phyloP scores from a whole-genome alignment of 2,329 filamentous ascomycete species.

The Colletotrichum limetticola region DNA sequence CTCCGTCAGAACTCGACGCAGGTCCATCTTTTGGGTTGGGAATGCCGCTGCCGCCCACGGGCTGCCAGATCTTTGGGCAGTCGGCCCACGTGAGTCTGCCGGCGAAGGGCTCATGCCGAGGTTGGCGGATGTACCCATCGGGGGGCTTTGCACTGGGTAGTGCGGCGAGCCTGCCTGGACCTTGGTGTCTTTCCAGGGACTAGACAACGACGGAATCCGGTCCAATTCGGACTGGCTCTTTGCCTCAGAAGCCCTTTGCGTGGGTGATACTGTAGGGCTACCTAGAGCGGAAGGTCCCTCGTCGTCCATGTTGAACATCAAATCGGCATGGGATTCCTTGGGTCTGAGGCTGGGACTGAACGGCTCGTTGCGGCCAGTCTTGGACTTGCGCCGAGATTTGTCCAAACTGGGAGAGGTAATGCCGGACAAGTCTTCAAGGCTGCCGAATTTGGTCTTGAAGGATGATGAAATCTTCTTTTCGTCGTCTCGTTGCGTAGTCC shows the following conservation, averaged over 20 bases:
- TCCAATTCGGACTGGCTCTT: slow-evolving; percentile 11
- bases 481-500: slow-evolving; percentile 69
- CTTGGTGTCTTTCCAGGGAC: slow-evolving; percentile 51
- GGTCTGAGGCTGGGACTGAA: slow-evolving; percentile 75
- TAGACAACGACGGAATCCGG: slow-evolving; percentile 41
- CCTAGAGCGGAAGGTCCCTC: slow-evolving; percentile 58
- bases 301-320: slow-evolving; percentile 97
- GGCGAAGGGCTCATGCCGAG: slow-evolving; percentile 2
- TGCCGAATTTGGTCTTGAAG: slow-evolving; percentile 68
- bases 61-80: slow-evolving; percentile 40
- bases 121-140: background rate
- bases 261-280: slow-evolving; percentile 40
- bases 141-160: slow-evolving; percentile 13
- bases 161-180: slow-evolving; percentile 36
- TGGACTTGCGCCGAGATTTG: slow-evolving; percentile 58
- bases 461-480: slow-evolving; percentile 72
- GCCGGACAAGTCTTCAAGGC: slow-evolving; percentile 69
- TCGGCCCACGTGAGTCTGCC: slow-evolving; percentile 19
- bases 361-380: slow-evolving; percentile 61
- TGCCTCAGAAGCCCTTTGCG: slow-evolving; percentile 11
- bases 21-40: slow-evolving; percentile 72
- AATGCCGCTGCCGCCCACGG: slow-evolving; percentile 65
- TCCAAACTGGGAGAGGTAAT: slow-evolving; percentile 54
- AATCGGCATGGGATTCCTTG: slow-evolving; percentile 75
- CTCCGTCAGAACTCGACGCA: slow-evolving; percentile 80